Percentiles rank a stretch among this genome's conserved stretches.
phyloP scores from a whole-genome alignment of 2,329 filamentous ascomycete species.

The Dryadomyces sulphureus region DNA sequence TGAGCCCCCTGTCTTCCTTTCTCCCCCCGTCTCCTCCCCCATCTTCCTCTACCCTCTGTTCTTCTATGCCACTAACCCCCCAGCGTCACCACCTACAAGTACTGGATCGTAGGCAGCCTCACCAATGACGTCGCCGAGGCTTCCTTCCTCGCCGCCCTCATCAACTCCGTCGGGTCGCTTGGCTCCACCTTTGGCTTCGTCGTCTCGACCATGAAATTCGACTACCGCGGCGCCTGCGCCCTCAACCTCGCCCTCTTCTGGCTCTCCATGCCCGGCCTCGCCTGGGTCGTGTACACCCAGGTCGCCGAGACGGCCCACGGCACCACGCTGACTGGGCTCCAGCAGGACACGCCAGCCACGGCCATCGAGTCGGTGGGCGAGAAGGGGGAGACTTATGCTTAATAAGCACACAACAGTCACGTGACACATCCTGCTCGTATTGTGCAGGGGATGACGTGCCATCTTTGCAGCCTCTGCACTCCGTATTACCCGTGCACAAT shows the following conservation, averaged over 20 bases:
- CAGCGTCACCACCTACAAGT: not conserved
- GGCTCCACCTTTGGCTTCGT: not conserved
- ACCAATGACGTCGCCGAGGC: not conserved
- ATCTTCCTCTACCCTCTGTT: too few relatives aligned
- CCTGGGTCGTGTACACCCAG: not conserved
- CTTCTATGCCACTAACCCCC: too few relatives aligned
- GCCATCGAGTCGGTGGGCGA: too few relatives aligned
- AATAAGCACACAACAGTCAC: too few relatives aligned
- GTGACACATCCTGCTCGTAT: too few relatives aligned
- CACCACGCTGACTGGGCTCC: too few relatives aligned
- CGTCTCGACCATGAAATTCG: conserved; percentile 4
- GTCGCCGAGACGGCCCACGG: not conserved
- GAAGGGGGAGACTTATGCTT: too few relatives aligned
- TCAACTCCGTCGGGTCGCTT: not conserved
- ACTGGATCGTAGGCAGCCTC: not conserved
- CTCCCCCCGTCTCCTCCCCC: too few relatives aligned
- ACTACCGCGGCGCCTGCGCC: not conserved
- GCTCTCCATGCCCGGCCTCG: not conserved
- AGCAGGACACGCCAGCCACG: too few relatives aligned
- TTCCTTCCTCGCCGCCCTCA: not conserved
- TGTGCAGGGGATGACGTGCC: too few relatives aligned
- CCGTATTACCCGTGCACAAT: too few relatives aligned
- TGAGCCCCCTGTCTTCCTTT: not conserved
- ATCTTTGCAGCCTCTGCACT: too few relatives aligned
- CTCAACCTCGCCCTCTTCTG: not conserved